Percentiles rank a stretch among this genome's conserved stretches.
Evolutionary conservation across 1,284 basidiomycete genomes (phyloP).

Genomic region (Sutorius eximius): DNA sequence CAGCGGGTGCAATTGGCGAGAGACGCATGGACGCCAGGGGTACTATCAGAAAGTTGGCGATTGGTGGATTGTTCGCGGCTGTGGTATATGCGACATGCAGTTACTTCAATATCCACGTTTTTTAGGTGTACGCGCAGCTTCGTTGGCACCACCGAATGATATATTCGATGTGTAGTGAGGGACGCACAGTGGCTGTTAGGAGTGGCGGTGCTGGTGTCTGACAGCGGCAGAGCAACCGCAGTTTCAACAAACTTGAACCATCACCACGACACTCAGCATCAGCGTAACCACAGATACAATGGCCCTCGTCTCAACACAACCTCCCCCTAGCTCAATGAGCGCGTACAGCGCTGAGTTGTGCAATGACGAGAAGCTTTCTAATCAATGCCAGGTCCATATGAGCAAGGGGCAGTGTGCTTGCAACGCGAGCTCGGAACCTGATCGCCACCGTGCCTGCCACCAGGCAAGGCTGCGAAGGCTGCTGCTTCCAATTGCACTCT

Average conservation of each 20-base stretch:
- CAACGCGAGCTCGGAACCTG: constrained; percentile 11
- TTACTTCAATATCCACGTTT: constrained; percentile 12
- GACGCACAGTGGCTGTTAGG: neutral
- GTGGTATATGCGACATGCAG: constrained; percentile 8
- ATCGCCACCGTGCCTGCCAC: constrained; percentile 39
- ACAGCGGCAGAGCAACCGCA: neutral
- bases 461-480: constrained; percentile 36
- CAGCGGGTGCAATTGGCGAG: constrained; percentile 46
- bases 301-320: constrained; percentile 28
- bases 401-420: constrained; percentile 23
- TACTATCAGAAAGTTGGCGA: constrained; percentile 3
- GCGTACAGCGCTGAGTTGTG: constrained; percentile 7
- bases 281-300: constrained; percentile 22
- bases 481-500: constrained; percentile 35
- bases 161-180: neutral
- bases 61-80: constrained; percentile 7
- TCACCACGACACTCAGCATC: constrained; percentile 4
- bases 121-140: neutral
- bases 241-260: neutral
- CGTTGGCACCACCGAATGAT: neutral
- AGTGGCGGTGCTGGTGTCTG: constrained; percentile 1
- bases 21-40: neutral
- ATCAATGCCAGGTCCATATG: constrained; percentile 30
- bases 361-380: constrained; percentile 19
- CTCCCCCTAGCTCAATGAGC: constrained; percentile 25